Evolutionary conservation across 73 alveolate species (phyloP), one percentile per base, ranked within the genome.

Genomic region (Paramecium bursaria): DNA sequence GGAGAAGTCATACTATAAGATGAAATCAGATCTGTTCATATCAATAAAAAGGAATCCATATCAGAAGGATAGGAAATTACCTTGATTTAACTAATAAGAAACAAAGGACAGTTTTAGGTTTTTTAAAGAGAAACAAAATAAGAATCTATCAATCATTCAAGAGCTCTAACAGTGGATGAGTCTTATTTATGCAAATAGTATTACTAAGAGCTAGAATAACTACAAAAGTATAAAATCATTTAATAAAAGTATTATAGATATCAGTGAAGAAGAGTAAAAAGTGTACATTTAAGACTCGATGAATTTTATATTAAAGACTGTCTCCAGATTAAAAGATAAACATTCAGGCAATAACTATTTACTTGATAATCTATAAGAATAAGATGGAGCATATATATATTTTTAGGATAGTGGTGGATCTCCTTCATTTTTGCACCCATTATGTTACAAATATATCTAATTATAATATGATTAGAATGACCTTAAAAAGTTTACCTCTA

Each of bases 1-100:
- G 88, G 88, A 21, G 88, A 77, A 53, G 19, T 35, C 17, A 80
- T 73, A 19, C 67, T 51, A 0, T n/a, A 30, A 19, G 14, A 51
- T 22, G 88, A 77, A 22, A 35, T 77, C 42, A 77, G 53, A 46
- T 53, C 82, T 0, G 82, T 51, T 2, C 50, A 77, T 33, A 31
- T 76, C 17, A 54, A 52, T 42, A 73, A 53, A 21, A 42, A 77
- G 14, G 67, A 77, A 77, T n/a, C 42, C 14, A 30, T 21, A 17
- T 23, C n/a, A 14, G 22, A 13, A 35, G 80, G 80, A 17, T 52
- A 61, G 13, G 3, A 13, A 14, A 46, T 61, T 19, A 31, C 35
- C 14, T 17, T 61, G 14, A 61, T 35, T 61, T 54, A 35, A n/a
- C 25, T 61, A 29, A 3, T 7, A 35, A 61, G 21, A 61, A 21